Evolutionary conservation across 2,329 filamentous ascomycete species (phyloP).

Genomic region (Rugonectria rugulosa): DNA sequence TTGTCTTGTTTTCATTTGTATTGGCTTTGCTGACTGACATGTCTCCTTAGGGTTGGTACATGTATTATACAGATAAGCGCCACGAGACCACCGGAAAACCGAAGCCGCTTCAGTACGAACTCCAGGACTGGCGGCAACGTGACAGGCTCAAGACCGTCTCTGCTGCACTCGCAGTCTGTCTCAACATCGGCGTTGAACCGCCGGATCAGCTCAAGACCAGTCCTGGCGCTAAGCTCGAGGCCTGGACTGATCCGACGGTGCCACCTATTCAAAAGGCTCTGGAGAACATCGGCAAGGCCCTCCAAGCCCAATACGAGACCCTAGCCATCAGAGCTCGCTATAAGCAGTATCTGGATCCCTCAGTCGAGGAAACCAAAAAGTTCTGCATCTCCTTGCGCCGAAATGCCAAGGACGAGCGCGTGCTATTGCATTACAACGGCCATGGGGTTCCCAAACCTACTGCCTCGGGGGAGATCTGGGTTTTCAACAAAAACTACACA

Average conservation of each 20-base stretch:
- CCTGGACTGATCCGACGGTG: slow-evolving; percentile 92
- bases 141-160: slow-evolving; percentile 97
- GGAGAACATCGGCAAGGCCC: slow-evolving; percentile 92
- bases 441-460: slow-evolving; percentile 97
- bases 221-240: slow-evolving; percentile 91
- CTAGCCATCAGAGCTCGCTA: slow-evolving; percentile 95
- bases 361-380: slow-evolving; percentile 96
- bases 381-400: slow-evolving; percentile 89
- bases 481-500: slow-evolving; percentile 98
- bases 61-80: slow-evolving; percentile 99
- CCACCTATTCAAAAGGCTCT: slow-evolving; percentile 84
- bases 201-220: slow-evolving; percentile 96
- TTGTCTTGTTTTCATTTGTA: not conserved
- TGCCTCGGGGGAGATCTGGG: slow-evolving; percentile 96
- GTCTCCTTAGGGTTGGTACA: slow-evolving; percentile 84
- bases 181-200: slow-evolving; percentile 97
- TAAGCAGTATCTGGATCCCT: slow-evolving; percentile 95
- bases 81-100: slow-evolving; percentile 94
- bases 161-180: slow-evolving; percentile 89
- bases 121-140: slow-evolving; percentile 97
- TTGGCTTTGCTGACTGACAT: slow-evolving; percentile 20
- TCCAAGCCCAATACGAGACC: slow-evolving; percentile 97
- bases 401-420: slow-evolving; percentile 94
- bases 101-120: slow-evolving; percentile 68
- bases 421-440: slow-evolving; percentile 98